Base-by-base conservation (phyloP, 495 filamentous ascomycete species). In the Penicillium crystallinum region DNA sequence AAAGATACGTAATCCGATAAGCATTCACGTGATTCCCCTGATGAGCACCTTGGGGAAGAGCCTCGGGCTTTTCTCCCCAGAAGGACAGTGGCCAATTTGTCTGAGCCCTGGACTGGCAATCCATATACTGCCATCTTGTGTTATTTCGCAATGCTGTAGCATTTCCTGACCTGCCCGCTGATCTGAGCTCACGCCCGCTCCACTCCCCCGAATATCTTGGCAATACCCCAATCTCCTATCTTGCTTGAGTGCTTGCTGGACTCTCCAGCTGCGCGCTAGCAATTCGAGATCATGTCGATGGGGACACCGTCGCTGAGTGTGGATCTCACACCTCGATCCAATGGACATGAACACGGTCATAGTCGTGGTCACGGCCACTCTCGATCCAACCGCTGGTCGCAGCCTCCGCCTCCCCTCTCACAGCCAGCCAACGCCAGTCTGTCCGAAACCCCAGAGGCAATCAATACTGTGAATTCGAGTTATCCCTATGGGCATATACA, bases 291-390 rank as follows among this genome's bases (percentile, higher is more conserved):
- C 49, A 77, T 77, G 73, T 73, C 70, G 44, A 66, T 65, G 55
- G 69, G 68, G 58, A 49, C 60, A 44, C 54, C 65, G 53, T 62
- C 62, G 48, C 63, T 61, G 49, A 61, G 46, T 40, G 63, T 63
- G 64, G 65, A 73, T 54, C 54, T 63, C 29, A 55, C 64, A 39
- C 55, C 66, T 42, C 54, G 57, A 19, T 55, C 60, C 33, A 59
- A 59, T 56, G 60, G 57, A 46, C 64, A 72, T 53, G 47, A 56
- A 15, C 63, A 67, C 37, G 58, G 67, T 19, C 69, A 74, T 37
- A 65, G 63, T 57, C 67, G 67, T 21, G 52, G 66, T 31, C 72
- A 66, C 30, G 73, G 73, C n/a, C 73, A 75, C 49, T 64, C 61
- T 51, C 69, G 73, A 41, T 71, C 69, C 31, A 57, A 49, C 39